phyloP scores from a whole-genome alignment of 805 yeast species.

The Kodamaea nitidulidarum region DNA sequence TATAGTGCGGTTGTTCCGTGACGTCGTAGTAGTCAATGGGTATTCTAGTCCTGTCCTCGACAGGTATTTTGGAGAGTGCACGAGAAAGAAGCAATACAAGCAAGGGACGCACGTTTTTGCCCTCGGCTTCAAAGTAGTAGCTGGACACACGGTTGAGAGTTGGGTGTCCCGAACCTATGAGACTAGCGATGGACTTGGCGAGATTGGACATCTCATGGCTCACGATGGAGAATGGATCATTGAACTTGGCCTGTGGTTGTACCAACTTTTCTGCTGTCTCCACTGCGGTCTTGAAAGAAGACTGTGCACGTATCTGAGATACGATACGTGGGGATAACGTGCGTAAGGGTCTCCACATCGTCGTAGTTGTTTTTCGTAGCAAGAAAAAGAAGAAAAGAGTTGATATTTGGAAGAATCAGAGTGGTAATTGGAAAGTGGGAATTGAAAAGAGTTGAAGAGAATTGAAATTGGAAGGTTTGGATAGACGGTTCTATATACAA shows the following conservation, averaged over 20 bases:
- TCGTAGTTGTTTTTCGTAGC: neutral
- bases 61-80: conserved; percentile 74
- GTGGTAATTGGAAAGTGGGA: no score
- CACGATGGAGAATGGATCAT: conserved; percentile 87
- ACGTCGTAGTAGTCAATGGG: conserved; percentile 61
- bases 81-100: conserved; percentile 79
- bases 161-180: conserved; percentile 93
- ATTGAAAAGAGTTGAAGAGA: no score
- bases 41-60: conserved; percentile 59
- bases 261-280: conserved; percentile 72
- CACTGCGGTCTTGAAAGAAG: conserved; percentile 48
- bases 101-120: conserved; percentile 91
- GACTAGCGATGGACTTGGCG: conserved; percentile 78
- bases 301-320: neutral
- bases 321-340: neutral
- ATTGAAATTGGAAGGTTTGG: no score
- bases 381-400: neutral
- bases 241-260: conserved; percentile 52
- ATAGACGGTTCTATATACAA: no score
- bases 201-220: conserved; percentile 88
- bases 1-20: conserved; percentile 58
- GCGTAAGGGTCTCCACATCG: neutral
- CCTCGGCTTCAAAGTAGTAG: conserved; percentile 93
- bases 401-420: no score
- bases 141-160: conserved; percentile 87